Base-by-base conservation (phyloP, 2,329 filamentous ascomycete genomes). In the Talaromyces amestolkiae region DNA sequence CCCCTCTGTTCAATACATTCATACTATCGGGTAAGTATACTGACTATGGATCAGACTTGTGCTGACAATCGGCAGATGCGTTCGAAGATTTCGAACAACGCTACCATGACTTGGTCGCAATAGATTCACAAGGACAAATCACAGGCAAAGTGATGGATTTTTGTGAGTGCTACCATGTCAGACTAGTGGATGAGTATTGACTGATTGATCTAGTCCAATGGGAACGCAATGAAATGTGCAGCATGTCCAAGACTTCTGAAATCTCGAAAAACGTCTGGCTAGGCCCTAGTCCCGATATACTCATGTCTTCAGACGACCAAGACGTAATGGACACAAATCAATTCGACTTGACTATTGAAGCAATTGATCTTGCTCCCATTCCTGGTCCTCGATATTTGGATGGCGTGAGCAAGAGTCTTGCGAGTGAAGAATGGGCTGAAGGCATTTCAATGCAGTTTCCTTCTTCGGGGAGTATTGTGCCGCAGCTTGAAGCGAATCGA, bases 241-340 rank as follows among this genome's bases (percentile, higher is more conserved):
- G 85, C 66, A 97, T 98, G 94, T 93, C 94, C 11, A 87, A 87
- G 71, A 90, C 93, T 3, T 93, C 93, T 0, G 91, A 97, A 76
- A 96, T 98, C 68, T 89, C 91, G 62, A 85, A 86, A 69, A 97
- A 97, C 74, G 92, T 98, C 31, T 98, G 90, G 86, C 83, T 97
- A 66, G 95, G 95, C 0, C 91, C 92, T 2, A 95, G 92, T 0
- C 92, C 93, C 0, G 91, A 96, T 69, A 83, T 86, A 1, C 81
- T 84, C 1, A 81, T 84, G 72, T 70, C 81, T 81, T 70, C 75
- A 69, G 75, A 69, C 65, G 66, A 71, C 68, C 67, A 73, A 71
- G 47, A 76, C 71, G 45, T 71, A 1, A 84, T 87, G 39, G 85
- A 89, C 64, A 77, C 81, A n/a, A 75, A 79, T n/a, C 68, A 70